Evolutionary conservation across 305 asterid genomes (phyloP).

Genomic region (Fraxinus dipetala): DNA sequence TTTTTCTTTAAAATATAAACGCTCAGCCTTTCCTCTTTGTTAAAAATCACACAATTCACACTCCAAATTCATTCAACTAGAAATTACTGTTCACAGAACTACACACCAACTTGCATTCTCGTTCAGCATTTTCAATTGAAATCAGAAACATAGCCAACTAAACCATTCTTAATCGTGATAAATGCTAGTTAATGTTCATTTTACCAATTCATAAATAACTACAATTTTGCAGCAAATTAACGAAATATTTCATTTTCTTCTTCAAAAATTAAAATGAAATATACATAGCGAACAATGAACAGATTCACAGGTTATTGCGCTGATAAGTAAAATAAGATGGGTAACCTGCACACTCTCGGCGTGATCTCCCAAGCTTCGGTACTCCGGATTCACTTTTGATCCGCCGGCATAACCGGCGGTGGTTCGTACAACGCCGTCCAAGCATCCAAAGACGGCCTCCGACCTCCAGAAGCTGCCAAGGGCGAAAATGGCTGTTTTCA

Average conservation of each 20-base stretch:
- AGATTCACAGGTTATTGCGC: not conserved
- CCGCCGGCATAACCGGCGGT: constrained; percentile 87
- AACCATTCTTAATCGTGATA: not conserved
- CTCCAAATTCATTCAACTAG: not conserved
- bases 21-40: not conserved
- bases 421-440: constrained; percentile 74
- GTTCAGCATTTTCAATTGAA: not conserved
- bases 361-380: constrained; percentile 79
- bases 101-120: not conserved
- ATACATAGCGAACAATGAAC: not conserved
- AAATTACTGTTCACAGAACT: not conserved
- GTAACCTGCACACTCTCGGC: constrained; percentile 86
- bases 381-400: constrained; percentile 68
- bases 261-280: not conserved
- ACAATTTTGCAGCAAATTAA: not conserved
- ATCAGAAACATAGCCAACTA: not conserved
- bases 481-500: constrained; percentile 67
- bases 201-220: not conserved
- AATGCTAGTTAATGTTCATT: not conserved
- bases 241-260: not conserved
- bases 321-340: not conserved
- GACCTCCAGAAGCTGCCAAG: constrained; percentile 99
- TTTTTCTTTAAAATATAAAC: not conserved
- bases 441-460: constrained; percentile 91
- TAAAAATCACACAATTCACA: not conserved